Base-by-base conservation (phyloP, 352 stramenopile genomes). In the Detonula confervacea region DNA sequence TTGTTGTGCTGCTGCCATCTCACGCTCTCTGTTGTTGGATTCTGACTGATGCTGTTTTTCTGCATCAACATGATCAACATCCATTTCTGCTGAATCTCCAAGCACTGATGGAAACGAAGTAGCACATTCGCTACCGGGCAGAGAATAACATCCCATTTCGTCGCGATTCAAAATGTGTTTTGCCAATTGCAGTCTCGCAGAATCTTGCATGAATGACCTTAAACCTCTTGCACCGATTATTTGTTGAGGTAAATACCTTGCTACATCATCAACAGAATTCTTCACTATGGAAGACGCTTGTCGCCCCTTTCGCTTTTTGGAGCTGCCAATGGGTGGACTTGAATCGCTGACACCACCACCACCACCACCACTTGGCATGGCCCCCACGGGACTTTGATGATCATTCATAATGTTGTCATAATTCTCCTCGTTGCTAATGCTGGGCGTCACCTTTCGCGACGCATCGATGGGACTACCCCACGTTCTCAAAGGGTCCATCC, bases 141-240 rank as follows among this genome's bases (percentile, higher is more conserved):
- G 25, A 42, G 56, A 59, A 62, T 82, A 67, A 27, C 59, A 77
- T 42, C 66, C 66, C 66, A 82, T 77, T 14, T 82, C 74, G 39
- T 77, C 47, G 6, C 67, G 29, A 30, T 62, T 47, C 6, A 77
- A 33, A n/a, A 82, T 63, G 49, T 77, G 57, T 16, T 57, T 60
- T 24, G 55, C 66, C 30, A 82, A 6, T 12, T 66, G 49, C 49
- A 49, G 44, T 12, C 33, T n/a, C 14, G 56, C 51, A 57, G 65
- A 77, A 56, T 77, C 65, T 14, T 25, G 2, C 18, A 11, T 12
- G 4, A 30, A 12, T 8, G 0, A 16, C 5, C 11, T 42, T 11
- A 42, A 42, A 42, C 11, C 11, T 11, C 33, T 42, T 11, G 33
- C 33, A 42, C 11, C 11, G 33, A 42, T 5, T 42, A 42, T 12